Percentiles rank a stretch among this genome's conserved stretches.
These are phyloP conservation scores for Phaeoacremonium minimum DNA, from an alignment of 2,329 filamentous ascomycete species.

Conservation along the genomic window DNA sequence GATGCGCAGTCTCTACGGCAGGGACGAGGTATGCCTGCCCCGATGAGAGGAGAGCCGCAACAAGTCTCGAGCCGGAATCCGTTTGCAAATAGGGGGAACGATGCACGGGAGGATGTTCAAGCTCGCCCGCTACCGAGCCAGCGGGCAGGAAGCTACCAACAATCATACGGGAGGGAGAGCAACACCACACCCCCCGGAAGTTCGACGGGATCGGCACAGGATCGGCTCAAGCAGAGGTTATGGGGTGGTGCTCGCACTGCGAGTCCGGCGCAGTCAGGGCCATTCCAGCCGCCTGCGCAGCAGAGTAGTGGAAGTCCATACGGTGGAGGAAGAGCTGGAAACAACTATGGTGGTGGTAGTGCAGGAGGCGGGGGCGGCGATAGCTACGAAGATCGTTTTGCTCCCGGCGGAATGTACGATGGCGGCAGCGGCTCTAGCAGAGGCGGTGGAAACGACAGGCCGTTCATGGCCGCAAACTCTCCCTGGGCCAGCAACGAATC, in stretches of 20 bases:
- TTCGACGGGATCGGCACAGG: slow-evolving; percentile 70
- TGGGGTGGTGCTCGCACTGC: slow-evolving; percentile 56
- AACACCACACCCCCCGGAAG: slow-evolving; percentile 29
- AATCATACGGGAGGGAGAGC: slow-evolving; percentile 20
- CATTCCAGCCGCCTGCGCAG: slow-evolving; percentile 40
- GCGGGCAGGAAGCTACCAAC: slow-evolving; percentile 71
- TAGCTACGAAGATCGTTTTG: slow-evolving; percentile 41
- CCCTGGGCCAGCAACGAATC: slow-evolving; percentile 40
- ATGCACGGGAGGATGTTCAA: slow-evolving; percentile 29
- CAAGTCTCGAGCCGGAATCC: slow-evolving; percentile 16
- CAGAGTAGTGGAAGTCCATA: slow-evolving; percentile 14
- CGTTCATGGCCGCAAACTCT: slow-evolving; percentile 40
- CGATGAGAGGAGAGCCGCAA: slow-evolving; percentile 19
- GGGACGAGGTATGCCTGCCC: slow-evolving; percentile 30
- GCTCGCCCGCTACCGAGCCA: slow-evolving; percentile 68
- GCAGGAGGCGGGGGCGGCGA: slow-evolving; percentile 19
- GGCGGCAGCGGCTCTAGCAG: slow-evolving; percentile 19
- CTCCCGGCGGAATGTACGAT: slow-evolving; percentile 40
- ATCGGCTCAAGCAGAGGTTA: slow-evolving; percentile 74
- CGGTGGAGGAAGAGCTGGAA: slow-evolving; percentile 6
- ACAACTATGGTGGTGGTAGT: too few relatives aligned
- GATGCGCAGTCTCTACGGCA: slow-evolving; percentile 31
- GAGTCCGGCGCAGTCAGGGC: slow-evolving; percentile 45
- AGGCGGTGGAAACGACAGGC: slow-evolving; percentile 25
- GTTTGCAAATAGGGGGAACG: slow-evolving; percentile 17